Evolutionary conservation across 1,139 yeast species (phyloP), one percentile per base, ranked within the genome.

Genomic region (Hansenula lynferdii): DNA sequence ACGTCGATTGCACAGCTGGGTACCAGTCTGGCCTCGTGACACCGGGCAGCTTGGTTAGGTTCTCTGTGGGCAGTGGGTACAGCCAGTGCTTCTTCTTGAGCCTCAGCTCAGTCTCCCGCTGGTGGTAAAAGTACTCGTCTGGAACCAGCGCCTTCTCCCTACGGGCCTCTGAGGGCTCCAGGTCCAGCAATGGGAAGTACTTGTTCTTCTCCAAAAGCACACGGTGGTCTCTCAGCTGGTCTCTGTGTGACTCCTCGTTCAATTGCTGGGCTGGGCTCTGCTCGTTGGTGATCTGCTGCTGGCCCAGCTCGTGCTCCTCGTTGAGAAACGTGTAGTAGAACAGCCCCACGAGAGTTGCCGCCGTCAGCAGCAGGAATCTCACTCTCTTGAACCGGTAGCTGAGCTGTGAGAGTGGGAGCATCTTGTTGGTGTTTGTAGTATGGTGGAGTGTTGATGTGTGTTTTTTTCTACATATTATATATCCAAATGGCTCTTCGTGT

Each of bases 141-240:
- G 54, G 59, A 6, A 54, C 37, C 18, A 34, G 34, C n/a, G 31
- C 33, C 3, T 46, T 41, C 17, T 50, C 52, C n/a, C 44, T 54
- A 25, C 44, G 43, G 11, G 51, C 43, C 3, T 39, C 37, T 7
- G 40, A 36, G 6, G 37, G 38, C n/a, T 50, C 57, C 2, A 44
- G 39, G n/a, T 54, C 49, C 9, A 64, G 34, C 6, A 65, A 24
- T 4, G 70, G 70, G 41, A 59, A 64, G 41, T 58, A 65, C 42
- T 51, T 57, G 46, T 64, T 65, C 48, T 65, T 65, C 36, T 58
- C 62, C n/a, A 43, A 42, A 11, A 63, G 31, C 3, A 47, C 48
- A 6, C 42, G 40, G 10, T 31, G 28, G 3, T 41, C 37, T 1
- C 19, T 15, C 11, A 37, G 16, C 5, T 40, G 36, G 2, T 34